Percentiles rank a stretch among this genome's conserved stretches.
phyloP scores from a whole-genome alignment of 1,284 basidiomycete species.

The Microbotryum saponariae region DNA sequence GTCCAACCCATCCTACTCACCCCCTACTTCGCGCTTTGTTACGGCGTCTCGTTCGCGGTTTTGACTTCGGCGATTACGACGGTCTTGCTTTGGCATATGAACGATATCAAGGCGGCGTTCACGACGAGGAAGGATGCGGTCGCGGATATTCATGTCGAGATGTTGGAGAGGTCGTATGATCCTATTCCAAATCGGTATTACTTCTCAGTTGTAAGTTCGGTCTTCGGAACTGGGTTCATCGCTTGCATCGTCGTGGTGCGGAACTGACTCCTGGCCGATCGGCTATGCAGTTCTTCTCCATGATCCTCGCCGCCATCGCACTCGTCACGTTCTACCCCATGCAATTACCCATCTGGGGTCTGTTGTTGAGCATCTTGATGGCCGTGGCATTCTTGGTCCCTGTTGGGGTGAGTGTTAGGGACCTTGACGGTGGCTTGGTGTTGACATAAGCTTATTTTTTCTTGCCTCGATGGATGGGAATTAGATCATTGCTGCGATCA shows the following conservation, averaged over 20 bases:
- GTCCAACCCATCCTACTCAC: constrained; percentile 40
- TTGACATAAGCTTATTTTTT: not conserved
- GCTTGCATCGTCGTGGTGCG: too few relatives aligned
- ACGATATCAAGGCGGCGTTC: constrained; percentile 41
- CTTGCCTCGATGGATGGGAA: not conserved
- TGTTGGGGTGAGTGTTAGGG: constrained; percentile 38
- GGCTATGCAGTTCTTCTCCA: constrained; percentile 32
- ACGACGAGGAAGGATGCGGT: constrained; percentile 2
- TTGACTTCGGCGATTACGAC: constrained; percentile 42
- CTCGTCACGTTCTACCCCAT: constrained; percentile 41
- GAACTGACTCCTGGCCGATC: too few relatives aligned
- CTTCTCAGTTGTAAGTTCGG: too few relatives aligned
- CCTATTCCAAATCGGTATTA: not conserved
- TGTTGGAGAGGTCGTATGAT: constrained; percentile 9
- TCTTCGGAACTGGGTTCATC: too few relatives aligned
- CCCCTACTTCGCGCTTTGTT: constrained; percentile 43
- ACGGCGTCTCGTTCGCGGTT: constrained; percentile 43
- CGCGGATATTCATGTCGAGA: constrained; percentile 33
- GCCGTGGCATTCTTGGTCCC: constrained; percentile 42
- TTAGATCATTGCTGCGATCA: constrained; percentile 24
- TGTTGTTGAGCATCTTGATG: constrained; percentile 41
- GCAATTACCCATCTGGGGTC: constrained; percentile 44
- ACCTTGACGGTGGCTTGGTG: not conserved
- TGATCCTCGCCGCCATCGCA: constrained; percentile 36
- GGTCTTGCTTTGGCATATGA: constrained; percentile 42